These are phyloP conservation scores for Pyrenophora graminea DNA, from an alignment of 2,329 filamentous ascomycete species.

Conservation along the genomic window DNA sequence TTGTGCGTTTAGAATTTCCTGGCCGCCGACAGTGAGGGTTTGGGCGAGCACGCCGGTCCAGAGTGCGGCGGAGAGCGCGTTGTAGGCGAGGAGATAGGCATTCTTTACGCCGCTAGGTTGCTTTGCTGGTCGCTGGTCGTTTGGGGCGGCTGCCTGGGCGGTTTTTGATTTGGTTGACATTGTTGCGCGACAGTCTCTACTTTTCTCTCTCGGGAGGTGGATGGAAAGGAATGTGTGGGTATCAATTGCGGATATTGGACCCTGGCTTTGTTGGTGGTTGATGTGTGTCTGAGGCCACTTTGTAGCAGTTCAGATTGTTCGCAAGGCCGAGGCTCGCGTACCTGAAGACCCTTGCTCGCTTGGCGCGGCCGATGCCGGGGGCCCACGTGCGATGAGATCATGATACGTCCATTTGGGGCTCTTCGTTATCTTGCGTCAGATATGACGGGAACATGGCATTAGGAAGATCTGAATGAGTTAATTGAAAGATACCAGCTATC, in stretches of 20 bases:
- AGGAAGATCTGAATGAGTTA: too few relatives aligned
- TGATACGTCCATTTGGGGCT: not conserved
- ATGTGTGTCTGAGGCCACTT: slow-evolving; percentile 1
- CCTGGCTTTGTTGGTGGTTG: not conserved
- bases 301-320: slow-evolving; percentile 8
- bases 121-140: slow-evolving; percentile 8
- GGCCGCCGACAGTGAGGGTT: slow-evolving; percentile 59
- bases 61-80: slow-evolving; percentile 73
- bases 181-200: not conserved
- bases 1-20: slow-evolving; percentile 19
- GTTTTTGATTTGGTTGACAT: slow-evolving; percentile 10
- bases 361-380: slow-evolving; percentile 8
- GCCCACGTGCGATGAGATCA: slow-evolving; percentile 25
- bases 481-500: too few relatives aligned
- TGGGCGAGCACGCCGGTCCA: slow-evolving; percentile 79
- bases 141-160: slow-evolving; percentile 1
- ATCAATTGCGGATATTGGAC: not conserved
- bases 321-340: slow-evolving; percentile 11
- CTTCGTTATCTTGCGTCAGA: too few relatives aligned
- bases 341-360: slow-evolving; percentile 12
- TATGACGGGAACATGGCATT: too few relatives aligned
- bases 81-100: slow-evolving; percentile 82
- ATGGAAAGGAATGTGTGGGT: not conserved
- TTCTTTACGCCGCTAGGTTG: slow-evolving; percentile 23
- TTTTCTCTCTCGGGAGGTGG: too few relatives aligned